These are phyloP conservation scores for Lentinula raphanica DNA, from an alignment of 768 basidiomycete species.

Conservation along the genomic window DNA sequence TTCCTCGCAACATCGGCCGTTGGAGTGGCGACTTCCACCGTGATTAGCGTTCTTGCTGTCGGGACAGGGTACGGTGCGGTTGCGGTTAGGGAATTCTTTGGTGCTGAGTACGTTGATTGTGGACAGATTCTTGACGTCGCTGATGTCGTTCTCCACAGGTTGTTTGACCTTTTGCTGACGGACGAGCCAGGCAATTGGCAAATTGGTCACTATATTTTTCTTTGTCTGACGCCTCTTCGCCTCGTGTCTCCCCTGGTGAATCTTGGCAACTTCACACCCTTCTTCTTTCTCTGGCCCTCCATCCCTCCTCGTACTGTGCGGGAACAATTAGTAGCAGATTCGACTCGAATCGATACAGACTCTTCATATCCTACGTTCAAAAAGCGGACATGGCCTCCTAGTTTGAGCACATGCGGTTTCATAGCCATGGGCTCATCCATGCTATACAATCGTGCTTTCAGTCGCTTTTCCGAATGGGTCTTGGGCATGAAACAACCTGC, in stretches of 20 bases:
- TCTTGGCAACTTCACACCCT: conserved; percentile 1
- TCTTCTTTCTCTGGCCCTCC: conserved; percentile 3
- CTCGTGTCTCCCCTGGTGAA: not conserved
- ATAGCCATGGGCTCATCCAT: not conserved
- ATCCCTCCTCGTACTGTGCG: not conserved
- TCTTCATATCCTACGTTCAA: not conserved
- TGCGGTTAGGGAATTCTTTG: conserved; percentile 6
- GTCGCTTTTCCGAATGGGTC: conserved; percentile 3
- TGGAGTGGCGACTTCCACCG: not conserved
- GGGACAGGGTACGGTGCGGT: conserved; percentile 6
- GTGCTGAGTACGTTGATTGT: not conserved
- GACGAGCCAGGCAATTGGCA: conserved; percentile 7
- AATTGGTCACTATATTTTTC: not conserved
- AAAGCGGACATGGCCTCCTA: not conserved
- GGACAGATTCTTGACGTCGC: not conserved
- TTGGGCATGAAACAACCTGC: conserved; percentile 2
- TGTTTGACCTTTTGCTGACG: conserved; percentile 6
- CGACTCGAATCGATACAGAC: not conserved
- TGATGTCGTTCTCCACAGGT: not conserved
- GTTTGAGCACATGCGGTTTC: not conserved
- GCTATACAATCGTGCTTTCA: not conserved
- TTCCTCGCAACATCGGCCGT: conserved; percentile 1
- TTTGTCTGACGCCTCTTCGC: not conserved
- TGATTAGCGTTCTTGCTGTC: not conserved
- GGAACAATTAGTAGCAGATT: not conserved